Evolutionary conservation across 345 rosid species (phyloP).

Genomic region (Hibiscus tridactylites): DNA sequence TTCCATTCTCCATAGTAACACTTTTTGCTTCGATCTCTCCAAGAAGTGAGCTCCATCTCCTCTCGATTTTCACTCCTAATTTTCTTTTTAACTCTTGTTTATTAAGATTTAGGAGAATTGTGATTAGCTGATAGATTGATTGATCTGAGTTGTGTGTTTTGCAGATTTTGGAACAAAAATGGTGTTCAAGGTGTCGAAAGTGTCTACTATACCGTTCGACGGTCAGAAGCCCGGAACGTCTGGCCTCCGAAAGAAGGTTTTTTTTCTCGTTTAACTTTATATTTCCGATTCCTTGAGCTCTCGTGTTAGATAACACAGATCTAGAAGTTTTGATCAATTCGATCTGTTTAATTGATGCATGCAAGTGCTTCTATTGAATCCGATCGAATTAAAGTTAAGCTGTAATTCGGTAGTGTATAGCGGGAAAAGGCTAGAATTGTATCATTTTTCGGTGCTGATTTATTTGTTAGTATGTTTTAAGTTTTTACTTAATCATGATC

Average conservation of each 20-base stretch:
- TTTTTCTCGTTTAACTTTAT: neutral
- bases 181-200: conserved; percentile 59
- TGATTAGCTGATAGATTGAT: neutral
- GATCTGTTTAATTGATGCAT: conserved; percentile 6
- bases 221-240: conserved; percentile 99
- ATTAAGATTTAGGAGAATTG: neutral
- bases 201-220: conserved; percentile 59
- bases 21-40: neutral
- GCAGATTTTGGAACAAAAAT: conserved; percentile 1
- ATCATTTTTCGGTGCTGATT: neutral
- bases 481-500: neutral
- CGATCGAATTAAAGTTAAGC: neutral
- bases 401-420: neutral
- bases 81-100: neutral
- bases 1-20: neutral
- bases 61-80: neutral
- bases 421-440: neutral
- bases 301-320: neutral
- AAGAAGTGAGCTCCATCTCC: neutral
- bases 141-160: neutral
- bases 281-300: neutral
- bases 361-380: neutral
- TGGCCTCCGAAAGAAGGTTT: conserved; percentile 98
- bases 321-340: neutral
- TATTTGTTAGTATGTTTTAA: neutral